A percentile compares a stretch with the other conserved stretches of the same genome.
These are phyloP conservation scores for Volvox reticuliferus DNA, from an alignment of 139 green algal species.

Conservation along the genomic window DNA sequence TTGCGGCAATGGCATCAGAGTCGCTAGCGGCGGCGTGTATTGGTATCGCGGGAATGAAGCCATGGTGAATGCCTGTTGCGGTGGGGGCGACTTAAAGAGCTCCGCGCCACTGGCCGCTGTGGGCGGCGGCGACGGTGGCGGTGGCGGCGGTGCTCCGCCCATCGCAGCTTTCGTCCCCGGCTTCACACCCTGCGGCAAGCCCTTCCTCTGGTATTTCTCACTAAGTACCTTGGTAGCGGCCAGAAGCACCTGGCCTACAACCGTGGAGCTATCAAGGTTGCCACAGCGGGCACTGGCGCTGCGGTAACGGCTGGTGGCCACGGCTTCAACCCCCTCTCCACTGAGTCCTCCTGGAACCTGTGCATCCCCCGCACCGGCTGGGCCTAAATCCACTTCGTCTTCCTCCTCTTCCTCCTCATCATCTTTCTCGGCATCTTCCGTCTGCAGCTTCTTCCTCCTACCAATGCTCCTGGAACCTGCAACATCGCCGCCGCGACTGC, in stretches of 20 bases:
- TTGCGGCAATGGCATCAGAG: background rate
- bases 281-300: background rate
- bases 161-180: background rate
- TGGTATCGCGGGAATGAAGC: too few relatives aligned
- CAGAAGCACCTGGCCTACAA: background rate
- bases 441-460: background rate
- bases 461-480: background rate
- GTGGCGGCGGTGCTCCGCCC: background rate
- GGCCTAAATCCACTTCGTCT: background rate
- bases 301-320: background rate
- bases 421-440: background rate
- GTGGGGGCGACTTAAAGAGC: background rate
- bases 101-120: too few relatives aligned
- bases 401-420: background rate
- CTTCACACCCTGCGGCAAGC: background rate
- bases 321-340: background rate
- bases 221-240: background rate
- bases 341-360: background rate
- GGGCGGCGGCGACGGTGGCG: background rate
- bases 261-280: background rate
- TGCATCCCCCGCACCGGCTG: background rate
- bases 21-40: too few relatives aligned
- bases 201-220: background rate
- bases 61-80: background rate
- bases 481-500: background rate